Evolutionary conservation across 73 alveolate genomes (phyloP).

Genomic region (Halteria grandinella): DNA sequence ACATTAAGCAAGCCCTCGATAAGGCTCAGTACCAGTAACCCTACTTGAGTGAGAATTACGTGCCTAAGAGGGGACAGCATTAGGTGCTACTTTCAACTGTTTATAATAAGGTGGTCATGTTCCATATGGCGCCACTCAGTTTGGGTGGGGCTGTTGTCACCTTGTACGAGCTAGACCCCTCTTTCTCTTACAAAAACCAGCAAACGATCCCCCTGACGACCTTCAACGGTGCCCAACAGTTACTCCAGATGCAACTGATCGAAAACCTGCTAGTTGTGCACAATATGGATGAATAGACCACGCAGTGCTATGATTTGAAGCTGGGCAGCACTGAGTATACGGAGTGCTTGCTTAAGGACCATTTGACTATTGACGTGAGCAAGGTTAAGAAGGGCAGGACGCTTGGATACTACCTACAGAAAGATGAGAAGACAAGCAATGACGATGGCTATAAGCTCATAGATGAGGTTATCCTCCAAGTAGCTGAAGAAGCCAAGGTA

Average conservation of each 20-base stretch:
- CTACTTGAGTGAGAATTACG: not conserved
- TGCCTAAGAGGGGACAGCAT: slow-evolving; percentile 15
- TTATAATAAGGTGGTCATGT: slow-evolving; percentile 21
- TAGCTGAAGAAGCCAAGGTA: too few relatives aligned
- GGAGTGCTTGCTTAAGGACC: too few relatives aligned
- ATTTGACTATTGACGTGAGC: too few relatives aligned
- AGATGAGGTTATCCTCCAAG: too few relatives aligned
- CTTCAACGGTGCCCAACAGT: not conserved
- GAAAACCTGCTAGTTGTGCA: slow-evolving; percentile 41
- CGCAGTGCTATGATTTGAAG: slow-evolving; percentile 29
- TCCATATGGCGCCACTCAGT: slow-evolving; percentile 29
- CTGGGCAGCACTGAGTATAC: too few relatives aligned
- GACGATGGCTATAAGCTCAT: too few relatives aligned
- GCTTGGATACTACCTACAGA: too few relatives aligned
- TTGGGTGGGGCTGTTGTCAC: not conserved
- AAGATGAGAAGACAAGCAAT: too few relatives aligned
- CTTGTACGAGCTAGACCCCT: slow-evolving; percentile 44
- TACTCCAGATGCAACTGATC: slow-evolving; percentile 26
- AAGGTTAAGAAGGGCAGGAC: too few relatives aligned
- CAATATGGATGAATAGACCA: slow-evolving; percentile 36
- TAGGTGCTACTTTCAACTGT: slow-evolving; percentile 11
- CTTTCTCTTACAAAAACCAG: slow-evolving; percentile 25
- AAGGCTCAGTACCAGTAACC: not conserved
- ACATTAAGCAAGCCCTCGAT: not conserved
- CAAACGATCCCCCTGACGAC: slow-evolving; percentile 1